A percentile compares a stretch with the other conserved stretches of the same genome.
Conservation (phyloP, 495 filamentous ascomycete genomes). For the Baudoinia panamericana region DNA sequence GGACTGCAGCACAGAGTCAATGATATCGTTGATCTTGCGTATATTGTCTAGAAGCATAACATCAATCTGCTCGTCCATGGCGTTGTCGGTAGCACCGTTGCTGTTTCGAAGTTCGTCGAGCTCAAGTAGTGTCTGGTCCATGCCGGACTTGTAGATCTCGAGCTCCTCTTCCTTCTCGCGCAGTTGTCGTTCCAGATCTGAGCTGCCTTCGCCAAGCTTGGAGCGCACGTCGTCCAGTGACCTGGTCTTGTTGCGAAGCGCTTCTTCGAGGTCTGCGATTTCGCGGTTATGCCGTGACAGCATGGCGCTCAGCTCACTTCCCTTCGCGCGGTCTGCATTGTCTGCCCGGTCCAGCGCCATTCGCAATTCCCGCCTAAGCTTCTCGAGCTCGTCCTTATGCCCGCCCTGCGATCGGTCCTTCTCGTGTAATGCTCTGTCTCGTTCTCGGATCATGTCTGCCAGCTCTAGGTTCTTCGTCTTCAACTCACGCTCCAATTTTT, state of each 20-base stretch:
- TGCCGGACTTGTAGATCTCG: slow-evolving; percentile 88
- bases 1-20: slow-evolving; percentile 88
- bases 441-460: slow-evolving; percentile 95
- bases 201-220: slow-evolving; percentile 65
- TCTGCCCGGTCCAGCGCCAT: slow-evolving; percentile 87
- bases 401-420: slow-evolving; percentile 71
- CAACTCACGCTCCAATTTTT: slow-evolving; percentile 90
- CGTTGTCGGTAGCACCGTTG: slow-evolving; percentile 65
- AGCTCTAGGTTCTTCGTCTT: slow-evolving; percentile 98
- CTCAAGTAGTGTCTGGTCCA: slow-evolving; percentile 88
- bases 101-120: slow-evolving; percentile 61
- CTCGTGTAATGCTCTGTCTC: slow-evolving; percentile 89
- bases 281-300: slow-evolving; percentile 91
- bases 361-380: slow-evolving; percentile 88
- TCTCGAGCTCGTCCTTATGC: slow-evolving; percentile 88
- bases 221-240: slow-evolving; percentile 71
- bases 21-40: slow-evolving; percentile 90
- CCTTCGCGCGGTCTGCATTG: slow-evolving; percentile 83
- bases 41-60: slow-evolving; percentile 70
- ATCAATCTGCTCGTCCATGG: slow-evolving; percentile 81
- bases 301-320: slow-evolving; percentile 85
- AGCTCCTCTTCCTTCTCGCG: slow-evolving; percentile 94
- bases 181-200: slow-evolving; percentile 69
- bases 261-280: slow-evolving; percentile 89
- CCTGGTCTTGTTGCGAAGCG: slow-evolving; percentile 75